phyloP scores from a whole-genome alignment of 352 stramenopile species.

The Phytophthora lateralis region DNA sequence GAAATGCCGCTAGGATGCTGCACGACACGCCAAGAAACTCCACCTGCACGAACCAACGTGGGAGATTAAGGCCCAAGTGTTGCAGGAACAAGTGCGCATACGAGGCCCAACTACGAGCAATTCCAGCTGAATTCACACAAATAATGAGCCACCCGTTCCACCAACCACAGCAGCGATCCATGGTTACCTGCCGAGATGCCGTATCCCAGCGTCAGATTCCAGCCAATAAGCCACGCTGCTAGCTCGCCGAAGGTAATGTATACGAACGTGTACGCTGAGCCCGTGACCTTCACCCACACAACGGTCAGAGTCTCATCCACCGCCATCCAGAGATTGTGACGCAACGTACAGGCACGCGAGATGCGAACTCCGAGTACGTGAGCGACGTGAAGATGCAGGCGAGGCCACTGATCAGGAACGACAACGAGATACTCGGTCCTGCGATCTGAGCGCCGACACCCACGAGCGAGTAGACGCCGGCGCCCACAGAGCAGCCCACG shows the following conservation, averaged over 20 bases:
- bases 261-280: constrained; percentile 91
- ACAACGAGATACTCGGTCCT: constrained; percentile 89
- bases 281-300: constrained; percentile 65
- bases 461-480: constrained; percentile 94
- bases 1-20: constrained; percentile 77
- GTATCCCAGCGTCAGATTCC: constrained; percentile 94
- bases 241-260: constrained; percentile 90
- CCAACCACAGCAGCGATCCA: background rate
- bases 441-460: constrained; percentile 85
- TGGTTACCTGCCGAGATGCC: constrained; percentile 84
- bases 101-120: constrained; percentile 90
- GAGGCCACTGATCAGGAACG: constrained; percentile 88
- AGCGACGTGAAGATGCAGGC: constrained; percentile 92
- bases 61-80: constrained; percentile 69
- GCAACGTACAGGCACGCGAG: constrained; percentile 73
- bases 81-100: constrained; percentile 86
- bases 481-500: constrained; percentile 90
- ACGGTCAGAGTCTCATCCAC: constrained; percentile 7
- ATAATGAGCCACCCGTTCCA: background rate
- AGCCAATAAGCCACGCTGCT: constrained; percentile 91
- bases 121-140: constrained; percentile 61
- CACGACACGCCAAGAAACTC: constrained; percentile 65
- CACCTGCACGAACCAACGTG: constrained; percentile 63
- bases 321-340: background rate
- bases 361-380: constrained; percentile 91